These are phyloP conservation scores for Saitoella complicata DNA, from an alignment of 805 yeast genomes.

Conservation along the genomic window DNA sequence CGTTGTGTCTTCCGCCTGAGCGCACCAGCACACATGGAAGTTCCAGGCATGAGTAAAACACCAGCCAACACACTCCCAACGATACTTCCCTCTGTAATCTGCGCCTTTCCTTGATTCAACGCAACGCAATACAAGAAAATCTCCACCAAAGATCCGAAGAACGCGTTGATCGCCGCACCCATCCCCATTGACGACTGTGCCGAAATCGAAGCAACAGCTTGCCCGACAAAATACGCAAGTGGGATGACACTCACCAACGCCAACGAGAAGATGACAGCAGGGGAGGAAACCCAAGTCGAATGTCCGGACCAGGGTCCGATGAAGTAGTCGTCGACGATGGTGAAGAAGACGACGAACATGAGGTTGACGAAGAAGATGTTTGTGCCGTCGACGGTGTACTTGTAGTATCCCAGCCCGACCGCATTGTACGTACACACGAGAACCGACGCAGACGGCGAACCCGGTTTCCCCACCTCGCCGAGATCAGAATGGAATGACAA, in stretches of 20 bases:
- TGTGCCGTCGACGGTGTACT: slow-evolving; percentile 92
- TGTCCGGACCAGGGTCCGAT: slow-evolving; percentile 33
- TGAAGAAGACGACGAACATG: slow-evolving; percentile 61
- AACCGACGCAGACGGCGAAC: slow-evolving; percentile 28
- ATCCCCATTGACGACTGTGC: slow-evolving; percentile 98
- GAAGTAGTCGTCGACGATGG: slow-evolving; percentile 60
- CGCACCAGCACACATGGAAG: slow-evolving; percentile 97
- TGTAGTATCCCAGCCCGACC: slow-evolving; percentile 83
- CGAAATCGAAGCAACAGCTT: slow-evolving; percentile 96
- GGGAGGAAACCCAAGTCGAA: slow-evolving; percentile 35
- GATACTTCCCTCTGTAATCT: slow-evolving; percentile 87
- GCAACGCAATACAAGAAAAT: slow-evolving; percentile 88
- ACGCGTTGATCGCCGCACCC: slow-evolving; percentile 96
- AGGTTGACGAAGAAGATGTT: slow-evolving; percentile 82
- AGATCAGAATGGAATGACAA: slow-evolving; percentile 34
- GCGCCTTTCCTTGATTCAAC: slow-evolving; percentile 65
- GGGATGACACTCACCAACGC: slow-evolving; percentile 81
- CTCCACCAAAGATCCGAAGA: slow-evolving; percentile 90
- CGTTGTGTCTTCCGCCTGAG: slow-evolving; percentile 80
- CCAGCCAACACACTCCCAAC: slow-evolving; percentile 90
- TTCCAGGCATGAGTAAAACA: slow-evolving; percentile 76
- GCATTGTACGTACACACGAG: slow-evolving; percentile 83
- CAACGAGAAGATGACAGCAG: slow-evolving; percentile 50
- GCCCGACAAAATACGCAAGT: slow-evolving; percentile 91
- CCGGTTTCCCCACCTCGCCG: slow-evolving; percentile 24